Conservation (phyloP, 805 yeast species). For the Ogataea henricii region DNA sequence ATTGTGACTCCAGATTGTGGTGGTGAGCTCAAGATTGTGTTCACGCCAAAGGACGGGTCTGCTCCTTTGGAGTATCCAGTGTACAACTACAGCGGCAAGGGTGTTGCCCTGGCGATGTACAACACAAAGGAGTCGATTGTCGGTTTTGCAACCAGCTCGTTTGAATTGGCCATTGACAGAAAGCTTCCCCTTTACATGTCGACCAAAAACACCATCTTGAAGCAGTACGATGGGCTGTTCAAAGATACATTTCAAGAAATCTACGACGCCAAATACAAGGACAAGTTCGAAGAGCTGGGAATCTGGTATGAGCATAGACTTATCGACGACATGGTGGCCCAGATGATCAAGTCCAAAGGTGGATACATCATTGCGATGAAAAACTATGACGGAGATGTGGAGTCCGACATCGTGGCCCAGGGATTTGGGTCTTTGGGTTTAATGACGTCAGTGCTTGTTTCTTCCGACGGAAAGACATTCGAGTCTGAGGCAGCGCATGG, state of each 20-base stretch:
- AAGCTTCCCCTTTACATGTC: conserved; percentile 81
- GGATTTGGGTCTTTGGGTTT: conserved; percentile 96
- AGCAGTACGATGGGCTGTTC: conserved; percentile 92
- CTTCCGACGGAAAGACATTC: conserved; percentile 96
- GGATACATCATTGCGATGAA: conserved; percentile 95
- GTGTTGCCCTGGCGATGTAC: conserved; percentile 91
- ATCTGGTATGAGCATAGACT: conserved; percentile 96
- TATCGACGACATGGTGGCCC: conserved; percentile 98
- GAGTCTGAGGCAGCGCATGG: conserved; percentile 99
- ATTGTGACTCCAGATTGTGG: conserved; percentile 70
- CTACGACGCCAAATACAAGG: conserved; percentile 69
- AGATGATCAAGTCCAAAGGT: conserved; percentile 94
- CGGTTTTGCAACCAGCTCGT: conserved; percentile 92
- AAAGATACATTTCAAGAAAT: conserved; percentile 88
- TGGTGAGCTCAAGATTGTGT: conserved; percentile 77
- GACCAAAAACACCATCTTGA: conserved; percentile 93
- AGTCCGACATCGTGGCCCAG: conserved; percentile 95
- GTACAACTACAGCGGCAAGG: conserved; percentile 67
- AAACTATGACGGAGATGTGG: conserved; percentile 98
- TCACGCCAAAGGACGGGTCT: conserved; percentile 68
- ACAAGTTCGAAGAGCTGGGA: conserved; percentile 72
- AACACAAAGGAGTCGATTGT: conserved; percentile 89
- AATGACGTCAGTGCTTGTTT: conserved; percentile 94
- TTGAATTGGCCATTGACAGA: conserved; percentile 80
- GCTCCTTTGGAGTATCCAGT: conserved; percentile 59